Base-by-base conservation (phyloP, 2,329 filamentous ascomycete species). In the Arthrocladium fulminans region DNA sequence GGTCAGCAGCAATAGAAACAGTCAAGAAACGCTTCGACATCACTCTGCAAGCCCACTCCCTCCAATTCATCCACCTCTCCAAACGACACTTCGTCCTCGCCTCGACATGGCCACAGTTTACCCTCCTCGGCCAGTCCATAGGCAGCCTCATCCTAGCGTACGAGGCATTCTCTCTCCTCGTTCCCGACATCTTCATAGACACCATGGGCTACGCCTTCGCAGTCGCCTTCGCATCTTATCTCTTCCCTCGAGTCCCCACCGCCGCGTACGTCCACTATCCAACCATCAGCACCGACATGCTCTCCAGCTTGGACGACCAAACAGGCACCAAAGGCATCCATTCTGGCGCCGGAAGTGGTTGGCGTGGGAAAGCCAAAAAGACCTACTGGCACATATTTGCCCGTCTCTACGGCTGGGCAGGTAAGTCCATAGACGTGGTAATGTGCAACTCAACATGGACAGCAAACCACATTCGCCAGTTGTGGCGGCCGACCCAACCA, bases 371-470 rank as follows among this genome's bases (percentile, higher is more conserved):
- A 4, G 73, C 73, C 43, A 98, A 98, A 71, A 81, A 77, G 58
- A 65, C 74, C 13, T 98, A 98, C 71, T 98, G 92, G 92, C 73
- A 81, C 54, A 61, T 83, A 1, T 98, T 98, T 61, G 89, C 92
- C 0, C 70, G 73, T 38, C 65, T 94, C 2, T 98, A 98, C 68
- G 83, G 84, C 39, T 81, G 78, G 68, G 83, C 94, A 38, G 92
- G 92, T 19, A 79, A 84, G 19, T 82, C 84, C 13, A 79, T 96
- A 38, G 89, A 98, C 62, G 79, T 95, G 0, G 90, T 97, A 57
- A 95, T 97, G 87, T 95, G 92, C 50, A 98, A 98, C 67, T 95
- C 88, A 3, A 86, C 79, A 50, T 98, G 92, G 92, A 98, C 92
- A 0, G 84, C 92, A 56, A 76, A 70, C 1, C 88, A 97, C 61